Conservation (phyloP, 306 rosid genomes). For the Purshia tridentata region DNA sequence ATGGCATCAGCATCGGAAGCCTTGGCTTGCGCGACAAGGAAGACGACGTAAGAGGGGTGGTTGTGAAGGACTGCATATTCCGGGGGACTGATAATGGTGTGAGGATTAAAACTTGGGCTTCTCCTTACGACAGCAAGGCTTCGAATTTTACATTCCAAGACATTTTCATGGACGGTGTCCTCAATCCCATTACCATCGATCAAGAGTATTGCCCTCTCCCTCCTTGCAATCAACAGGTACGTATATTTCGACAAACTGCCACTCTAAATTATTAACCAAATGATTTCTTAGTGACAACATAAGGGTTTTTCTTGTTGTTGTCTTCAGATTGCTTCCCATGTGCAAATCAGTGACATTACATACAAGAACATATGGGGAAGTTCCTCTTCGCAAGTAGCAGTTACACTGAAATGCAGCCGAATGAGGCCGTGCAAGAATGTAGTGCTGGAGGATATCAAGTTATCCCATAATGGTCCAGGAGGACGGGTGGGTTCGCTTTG, state of each 20-base stretch:
- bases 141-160: constrained; percentile 43
- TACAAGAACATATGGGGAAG: constrained; percentile 59
- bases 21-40: constrained; percentile 38
- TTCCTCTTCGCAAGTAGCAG: constrained; percentile 33
- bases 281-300: no score
- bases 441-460: constrained; percentile 34
- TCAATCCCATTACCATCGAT: constrained; percentile 51
- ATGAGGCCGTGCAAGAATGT: constrained; percentile 47
- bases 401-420: constrained; percentile 45
- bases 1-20: constrained; percentile 73
- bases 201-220: constrained; percentile 49
- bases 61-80: constrained; percentile 46
- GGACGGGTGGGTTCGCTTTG: constrained; percentile 23
- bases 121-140: constrained; percentile 24
- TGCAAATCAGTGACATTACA: constrained; percentile 50
- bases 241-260: background rate
- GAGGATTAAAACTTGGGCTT: constrained; percentile 67
- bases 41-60: constrained; percentile 35
- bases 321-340: constrained; percentile 38
- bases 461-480: constrained; percentile 9
- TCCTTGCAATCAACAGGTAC: constrained; percentile 36
- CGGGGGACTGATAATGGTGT: constrained; percentile 44
- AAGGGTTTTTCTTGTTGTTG: background rate
- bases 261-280: no score
- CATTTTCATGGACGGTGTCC: constrained; percentile 44